Evolutionary conservation across 768 basidiomycete species (phyloP).

Genomic region (Serendipita sp.): DNA sequence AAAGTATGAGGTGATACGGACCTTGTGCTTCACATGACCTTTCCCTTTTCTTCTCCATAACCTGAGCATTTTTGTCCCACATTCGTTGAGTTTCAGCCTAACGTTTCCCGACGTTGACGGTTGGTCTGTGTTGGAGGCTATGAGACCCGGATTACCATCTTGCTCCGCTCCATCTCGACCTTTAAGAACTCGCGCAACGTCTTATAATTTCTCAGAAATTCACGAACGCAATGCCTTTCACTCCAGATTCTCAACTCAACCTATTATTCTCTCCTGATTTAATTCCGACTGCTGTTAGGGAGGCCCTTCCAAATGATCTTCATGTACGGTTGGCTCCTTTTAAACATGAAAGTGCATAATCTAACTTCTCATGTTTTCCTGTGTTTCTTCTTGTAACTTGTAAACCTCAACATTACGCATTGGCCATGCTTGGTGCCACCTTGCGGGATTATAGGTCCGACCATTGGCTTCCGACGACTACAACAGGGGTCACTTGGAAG

Average conservation of each 20-base stretch:
- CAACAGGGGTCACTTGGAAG: constrained; percentile 60
- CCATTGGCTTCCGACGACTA: constrained; percentile 80
- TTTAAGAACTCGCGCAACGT: too few relatives aligned
- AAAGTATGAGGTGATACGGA: too few relatives aligned
- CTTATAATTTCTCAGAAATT: not conserved
- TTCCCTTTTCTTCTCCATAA: too few relatives aligned
- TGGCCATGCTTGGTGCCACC: not conserved
- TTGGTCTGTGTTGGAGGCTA: too few relatives aligned
- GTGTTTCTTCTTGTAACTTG: constrained; percentile 2
- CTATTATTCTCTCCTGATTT: constrained; percentile 59
- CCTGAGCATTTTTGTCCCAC: too few relatives aligned
- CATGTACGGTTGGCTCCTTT: constrained; percentile 31
- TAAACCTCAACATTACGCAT: not conserved
- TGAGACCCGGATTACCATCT: too few relatives aligned
- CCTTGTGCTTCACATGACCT: too few relatives aligned
- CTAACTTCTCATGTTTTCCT: not conserved
- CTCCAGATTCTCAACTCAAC: constrained; percentile 49
- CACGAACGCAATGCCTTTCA: constrained; percentile 25
- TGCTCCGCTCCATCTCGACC: too few relatives aligned
- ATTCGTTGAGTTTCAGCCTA: too few relatives aligned
- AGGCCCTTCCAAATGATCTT: constrained; percentile 42
- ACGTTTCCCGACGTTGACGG: too few relatives aligned
- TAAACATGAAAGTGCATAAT: not conserved
- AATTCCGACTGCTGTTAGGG: constrained; percentile 48
- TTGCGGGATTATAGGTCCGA: constrained; percentile 45